A percentile compares a stretch with the other conserved stretches of the same genome.
These are phyloP conservation scores for Seiridium cupressi DNA, from an alignment of 2,329 filamentous ascomycete genomes.

Conservation along the genomic window DNA sequence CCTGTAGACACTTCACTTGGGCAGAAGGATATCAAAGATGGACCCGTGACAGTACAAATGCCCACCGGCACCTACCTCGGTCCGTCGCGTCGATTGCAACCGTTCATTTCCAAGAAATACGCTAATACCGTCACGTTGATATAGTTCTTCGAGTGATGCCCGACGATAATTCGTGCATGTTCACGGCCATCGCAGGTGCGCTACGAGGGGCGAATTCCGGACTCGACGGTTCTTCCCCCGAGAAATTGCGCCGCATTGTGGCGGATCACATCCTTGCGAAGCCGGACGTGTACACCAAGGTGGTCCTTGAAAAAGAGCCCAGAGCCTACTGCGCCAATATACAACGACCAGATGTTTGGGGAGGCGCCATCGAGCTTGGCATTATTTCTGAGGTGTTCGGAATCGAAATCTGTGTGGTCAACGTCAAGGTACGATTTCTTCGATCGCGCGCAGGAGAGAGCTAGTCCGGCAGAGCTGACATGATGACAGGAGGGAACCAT, in stretches of 20 bases:
- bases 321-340: slow-evolving; percentile 81
- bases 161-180: slow-evolving; percentile 93
- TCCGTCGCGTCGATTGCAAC: not conserved
- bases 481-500: slow-evolving; percentile 25
- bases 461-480: not conserved
- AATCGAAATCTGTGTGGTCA: slow-evolving; percentile 81
- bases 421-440: slow-evolving; percentile 55
- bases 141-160: slow-evolving; percentile 91
- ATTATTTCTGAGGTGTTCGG: slow-evolving; percentile 84
- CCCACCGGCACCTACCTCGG: slow-evolving; percentile 6
- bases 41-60: slow-evolving; percentile 6
- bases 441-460: not conserved
- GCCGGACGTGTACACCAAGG: slow-evolving; percentile 70
- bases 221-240: slow-evolving; percentile 18
- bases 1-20: slow-evolving; percentile 2
- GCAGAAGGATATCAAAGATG: slow-evolving; percentile 18
- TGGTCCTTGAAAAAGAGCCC: slow-evolving; percentile 70
- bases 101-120: not conserved
- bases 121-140: not conserved
- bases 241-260: slow-evolving; percentile 69
- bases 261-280: slow-evolving; percentile 75
- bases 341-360: slow-evolving; percentile 78
- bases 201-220: slow-evolving; percentile 58
- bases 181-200: slow-evolving; percentile 81
- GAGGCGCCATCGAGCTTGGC: slow-evolving; percentile 84